Percentiles rank a stretch among this genome's conserved stretches.
phyloP scores from a whole-genome alignment of 2,329 filamentous ascomycete genomes.

The Fusarium piperis region DNA sequence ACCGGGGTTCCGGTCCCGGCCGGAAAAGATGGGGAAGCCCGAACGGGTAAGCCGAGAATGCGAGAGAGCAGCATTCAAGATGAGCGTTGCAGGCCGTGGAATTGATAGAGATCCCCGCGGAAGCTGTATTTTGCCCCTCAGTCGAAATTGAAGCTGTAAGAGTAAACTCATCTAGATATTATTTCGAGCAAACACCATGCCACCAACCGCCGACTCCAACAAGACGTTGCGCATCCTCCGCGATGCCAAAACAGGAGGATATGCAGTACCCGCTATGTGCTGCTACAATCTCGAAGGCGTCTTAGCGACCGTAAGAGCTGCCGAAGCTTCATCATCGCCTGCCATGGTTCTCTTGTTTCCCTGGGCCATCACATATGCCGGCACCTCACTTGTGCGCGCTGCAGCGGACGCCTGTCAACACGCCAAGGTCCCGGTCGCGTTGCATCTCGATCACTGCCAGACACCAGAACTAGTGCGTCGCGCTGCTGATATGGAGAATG shows the following conservation, averaged over 20 bases:
- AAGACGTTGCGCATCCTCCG: not conserved
- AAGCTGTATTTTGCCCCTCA: not conserved
- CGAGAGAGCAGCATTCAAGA: not conserved
- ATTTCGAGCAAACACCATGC: not conserved
- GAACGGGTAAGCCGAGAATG: not conserved
- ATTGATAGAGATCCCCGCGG: not conserved
- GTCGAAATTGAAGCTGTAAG: not conserved
- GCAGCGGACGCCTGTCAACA: conserved; percentile 63
- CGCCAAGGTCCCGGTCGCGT: conserved; percentile 65
- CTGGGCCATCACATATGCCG: conserved; percentile 74
- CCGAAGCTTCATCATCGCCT: conserved; percentile 71
- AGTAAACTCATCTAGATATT: not conserved
- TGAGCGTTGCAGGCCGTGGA: not conserved
- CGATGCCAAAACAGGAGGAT: conserved; percentile 43
- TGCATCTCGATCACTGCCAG: conserved; percentile 76
- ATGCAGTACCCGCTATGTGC: conserved; percentile 65
- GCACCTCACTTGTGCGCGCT: conserved; percentile 62
- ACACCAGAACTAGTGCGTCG: conserved; percentile 66
- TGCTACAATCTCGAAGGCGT: conserved; percentile 77
- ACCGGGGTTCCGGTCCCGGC: not conserved
- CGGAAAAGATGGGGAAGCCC: not conserved
- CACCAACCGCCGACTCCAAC: not conserved
- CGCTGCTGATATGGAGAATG: conserved; percentile 52
- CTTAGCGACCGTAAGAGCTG: conserved; percentile 72
- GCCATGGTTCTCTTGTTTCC: conserved; percentile 77